Base-by-base conservation (phyloP, 2,329 filamentous ascomycete genomes). In the Rutstroemia sp. region DNA sequence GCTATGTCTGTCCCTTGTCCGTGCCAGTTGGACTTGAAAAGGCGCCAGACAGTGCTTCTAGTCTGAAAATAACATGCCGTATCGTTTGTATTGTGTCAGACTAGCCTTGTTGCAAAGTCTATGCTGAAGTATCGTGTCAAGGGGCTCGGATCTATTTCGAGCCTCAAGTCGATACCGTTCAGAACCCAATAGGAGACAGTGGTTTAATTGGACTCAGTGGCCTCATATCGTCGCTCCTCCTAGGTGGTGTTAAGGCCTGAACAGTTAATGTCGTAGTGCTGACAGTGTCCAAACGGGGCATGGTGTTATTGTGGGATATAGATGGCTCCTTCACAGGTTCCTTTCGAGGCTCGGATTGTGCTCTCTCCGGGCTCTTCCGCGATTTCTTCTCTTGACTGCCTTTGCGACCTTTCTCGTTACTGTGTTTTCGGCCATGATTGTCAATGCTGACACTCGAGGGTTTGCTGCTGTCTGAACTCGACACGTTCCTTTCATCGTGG, bases 121-220 rank as follows among this genome's bases (percentile, higher is more conserved):
- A 30, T 30, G 27, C 8, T 30, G 27, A 30, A 3, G 27, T 30
- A 10, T 30, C 27, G 6, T 48, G 5, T 49, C 19, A 4, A 39
- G n/a, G 38, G 14, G 23, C 38, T 41, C 38, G 16, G 38, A 41
- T 41, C 38, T n/a, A 14, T 9, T 9, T 46, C 44, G 9, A 46
- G 44, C 18, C 44, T 46, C 16, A 21, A 34, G 46, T 21, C 16
- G 12, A 46, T 21, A 23, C 18, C 14, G 23, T 49, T 63, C 55
- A 69, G 21, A 85, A 79, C 59, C 81, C 79, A 66, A 85, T 72
- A 12, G 83, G 83, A 38, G 82, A 86, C 48, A 86, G 70, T 44
- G 83, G 83, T 69, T 84, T 82, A 66, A 87, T 86, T 4, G 83
- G 83, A 58, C 83, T 86, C 38, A 87, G 69, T 2, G 81, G 81